Base-by-base conservation (phyloP, 495 filamentous ascomycete species). In the Hyphodiscus hymeniophilus region DNA sequence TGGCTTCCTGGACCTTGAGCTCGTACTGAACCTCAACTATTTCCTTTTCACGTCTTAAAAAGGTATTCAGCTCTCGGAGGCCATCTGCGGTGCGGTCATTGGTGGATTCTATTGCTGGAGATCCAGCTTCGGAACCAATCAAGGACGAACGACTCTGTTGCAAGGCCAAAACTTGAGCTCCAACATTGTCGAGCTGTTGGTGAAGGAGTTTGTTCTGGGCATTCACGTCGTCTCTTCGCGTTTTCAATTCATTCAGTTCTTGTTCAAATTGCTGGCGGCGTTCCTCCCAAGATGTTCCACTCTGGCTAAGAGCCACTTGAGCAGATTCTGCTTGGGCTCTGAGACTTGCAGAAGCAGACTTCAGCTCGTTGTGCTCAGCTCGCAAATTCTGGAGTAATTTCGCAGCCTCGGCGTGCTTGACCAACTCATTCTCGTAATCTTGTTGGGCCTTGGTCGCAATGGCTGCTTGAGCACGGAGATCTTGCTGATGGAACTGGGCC, bases 21-120 rank as follows among this genome's bases (percentile, higher is more conserved):
- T 96, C 88, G 50, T 87, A 87, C 58, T 97, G 90, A 6, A 95
- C 87, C 48, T 97, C 90, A 3, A 96, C 80, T 55, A 99, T 97
- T 57, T 97, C 90, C 67, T 96, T 97, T 67, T 97, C 94, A 36
- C 86, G 80, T n/a, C 94, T 81, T 44, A 97, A 69, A 65, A 88
- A 97, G 41, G 77, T 81, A 64, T 94, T 89, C 32, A 97, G 74
- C 57, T 95, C 89, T 47, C 90, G 83, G 21, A 95, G 76, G 49
- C 85, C 84, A 47, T 87, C 84, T 15, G 81, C 61, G 31, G 76
- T 78, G 26, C 64, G 65, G 34, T 75, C 71, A 5, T 60, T 50
- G 10, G 45, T 40, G 6, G 50, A 21, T 2, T 66, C 60, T 2
- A 51, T 15, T 30, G 66, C 39, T 17, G 59, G 51, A 0, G 73